Conservation (phyloP, 148 eudicot genomes). For the Vaccinium corymbosum region DNA sequence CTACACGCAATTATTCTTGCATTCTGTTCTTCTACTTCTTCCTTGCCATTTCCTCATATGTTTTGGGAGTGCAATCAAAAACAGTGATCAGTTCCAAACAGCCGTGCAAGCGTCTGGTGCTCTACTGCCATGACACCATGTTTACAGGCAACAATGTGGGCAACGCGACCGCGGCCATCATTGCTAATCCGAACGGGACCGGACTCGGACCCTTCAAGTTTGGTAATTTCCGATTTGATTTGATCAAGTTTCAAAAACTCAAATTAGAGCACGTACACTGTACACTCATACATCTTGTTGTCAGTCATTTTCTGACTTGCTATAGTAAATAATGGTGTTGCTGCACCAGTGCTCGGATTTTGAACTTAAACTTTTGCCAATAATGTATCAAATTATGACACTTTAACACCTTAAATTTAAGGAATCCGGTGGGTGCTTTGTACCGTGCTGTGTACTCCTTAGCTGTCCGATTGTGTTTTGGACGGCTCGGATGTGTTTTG, state of each 20-base stretch:
- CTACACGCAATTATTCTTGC: neutral
- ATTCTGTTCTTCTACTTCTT: neutral
- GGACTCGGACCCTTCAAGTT: slow-evolving; percentile 18
- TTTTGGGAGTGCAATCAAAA: neutral
- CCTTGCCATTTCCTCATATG: neutral
- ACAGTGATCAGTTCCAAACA: neutral
- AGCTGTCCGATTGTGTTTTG: no score
- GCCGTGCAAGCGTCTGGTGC: slow-evolving; percentile 31
- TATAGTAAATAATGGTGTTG: neutral
- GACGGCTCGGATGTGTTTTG: no score
- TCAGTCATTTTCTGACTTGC: neutral
- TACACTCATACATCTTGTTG: neutral
- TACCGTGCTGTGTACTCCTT: no score
- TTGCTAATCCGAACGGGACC: slow-evolving; percentile 9
- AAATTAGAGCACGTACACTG: neutral
- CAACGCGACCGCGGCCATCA: slow-evolving; percentile 25
- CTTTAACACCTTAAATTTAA: no score
- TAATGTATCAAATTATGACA: no score
- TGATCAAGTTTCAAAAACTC: neutral
- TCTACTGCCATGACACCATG: slow-evolving; percentile 32
- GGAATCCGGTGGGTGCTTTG: no score
- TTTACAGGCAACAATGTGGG: slow-evolving; percentile 20
- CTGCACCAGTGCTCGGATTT: no score
- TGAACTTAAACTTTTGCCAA: no score
- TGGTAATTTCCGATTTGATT: slow-evolving; percentile 15